These are phyloP conservation scores for Ceratobasidium papillatum DNA, from an alignment of 1,284 basidiomycete species.

Conservation along the genomic window DNA sequence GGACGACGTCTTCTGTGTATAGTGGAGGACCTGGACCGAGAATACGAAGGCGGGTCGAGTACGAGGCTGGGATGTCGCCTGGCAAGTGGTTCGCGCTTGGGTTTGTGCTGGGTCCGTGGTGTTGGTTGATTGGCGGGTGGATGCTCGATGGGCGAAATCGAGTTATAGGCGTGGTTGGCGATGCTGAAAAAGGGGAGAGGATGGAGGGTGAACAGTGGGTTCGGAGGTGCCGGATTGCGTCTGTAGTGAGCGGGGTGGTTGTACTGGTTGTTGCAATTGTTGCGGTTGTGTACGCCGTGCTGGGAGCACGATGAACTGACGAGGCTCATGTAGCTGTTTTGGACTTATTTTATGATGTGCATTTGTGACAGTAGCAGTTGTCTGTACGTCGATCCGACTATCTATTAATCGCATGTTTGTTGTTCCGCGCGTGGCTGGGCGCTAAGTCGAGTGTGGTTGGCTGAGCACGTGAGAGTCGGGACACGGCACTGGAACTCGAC, in stretches of 20 bases:
- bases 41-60: not conserved
- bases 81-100: slow-evolving; percentile 29
- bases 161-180: slow-evolving; percentile 1
- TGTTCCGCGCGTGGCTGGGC: not conserved
- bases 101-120: slow-evolving; percentile 35
- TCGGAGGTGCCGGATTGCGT: slow-evolving; percentile 27
- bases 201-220: slow-evolving; percentile 17
- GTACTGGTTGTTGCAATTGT: slow-evolving; percentile 9
- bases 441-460: not conserved
- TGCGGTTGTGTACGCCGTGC: slow-evolving; percentile 28
- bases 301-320: slow-evolving; percentile 23
- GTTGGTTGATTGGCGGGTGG: slow-evolving; percentile 35
- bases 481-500: not conserved
- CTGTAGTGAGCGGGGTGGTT: slow-evolving; percentile 21
- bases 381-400: not conserved
- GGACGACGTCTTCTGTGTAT: not conserved
- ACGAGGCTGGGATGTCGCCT: slow-evolving; percentile 14
- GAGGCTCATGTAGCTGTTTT: not conserved
- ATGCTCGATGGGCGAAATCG: slow-evolving; percentile 17
- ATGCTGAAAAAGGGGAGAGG: not conserved
- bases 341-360: not conserved
- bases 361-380: slow-evolving; percentile 6
- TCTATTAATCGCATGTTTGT: slow-evolving; percentile 1
- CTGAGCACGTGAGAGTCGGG: slow-evolving; percentile 17
- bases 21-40: not conserved